Evolutionary conservation across 164 flowering plant species (phyloP).

Genomic region (Akebia trifoliata): DNA sequence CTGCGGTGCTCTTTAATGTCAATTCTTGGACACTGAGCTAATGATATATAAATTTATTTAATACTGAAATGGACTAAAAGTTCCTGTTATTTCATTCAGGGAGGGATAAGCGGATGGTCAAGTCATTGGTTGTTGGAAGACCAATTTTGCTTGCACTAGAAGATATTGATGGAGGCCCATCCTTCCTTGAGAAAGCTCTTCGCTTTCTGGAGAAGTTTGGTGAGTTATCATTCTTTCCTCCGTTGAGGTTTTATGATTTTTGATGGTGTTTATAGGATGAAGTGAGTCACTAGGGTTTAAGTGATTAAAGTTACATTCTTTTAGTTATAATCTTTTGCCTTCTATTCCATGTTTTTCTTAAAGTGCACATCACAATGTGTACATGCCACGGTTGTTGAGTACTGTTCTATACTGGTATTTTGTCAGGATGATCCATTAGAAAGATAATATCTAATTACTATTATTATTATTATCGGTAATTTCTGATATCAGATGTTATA

Average conservation of each 20-base stretch:
- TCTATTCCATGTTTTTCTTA: too few relatives aligned
- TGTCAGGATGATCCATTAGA: too few relatives aligned
- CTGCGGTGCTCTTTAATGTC: background rate
- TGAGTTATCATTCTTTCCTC: conserved; percentile 25
- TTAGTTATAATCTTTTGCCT: too few relatives aligned
- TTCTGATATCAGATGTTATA: too few relatives aligned
- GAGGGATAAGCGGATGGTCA: conserved; percentile 88
- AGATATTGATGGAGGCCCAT: conserved; percentile 99
- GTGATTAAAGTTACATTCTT: background rate
- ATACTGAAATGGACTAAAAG: background rate
- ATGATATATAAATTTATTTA: background rate
- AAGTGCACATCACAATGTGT: too few relatives aligned
- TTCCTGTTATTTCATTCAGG: conserved; percentile 36
- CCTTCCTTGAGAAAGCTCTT: conserved; percentile 97
- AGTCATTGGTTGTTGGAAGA: conserved; percentile 95
- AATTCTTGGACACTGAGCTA: background rate
- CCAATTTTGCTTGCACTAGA: conserved; percentile 99
- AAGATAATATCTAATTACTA: too few relatives aligned
- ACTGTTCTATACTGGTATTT: too few relatives aligned
- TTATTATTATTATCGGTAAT: too few relatives aligned
- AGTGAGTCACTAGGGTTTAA: background rate
- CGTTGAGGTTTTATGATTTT: background rate
- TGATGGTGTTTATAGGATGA: background rate
- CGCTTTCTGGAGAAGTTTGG: conserved; percentile 87
- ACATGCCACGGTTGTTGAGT: too few relatives aligned